A percentile compares a stretch with the other conserved stretches of the same genome.
phyloP scores from a whole-genome alignment of 2,329 filamentous ascomycete species.

The Aurifilum marmelostoma region DNA sequence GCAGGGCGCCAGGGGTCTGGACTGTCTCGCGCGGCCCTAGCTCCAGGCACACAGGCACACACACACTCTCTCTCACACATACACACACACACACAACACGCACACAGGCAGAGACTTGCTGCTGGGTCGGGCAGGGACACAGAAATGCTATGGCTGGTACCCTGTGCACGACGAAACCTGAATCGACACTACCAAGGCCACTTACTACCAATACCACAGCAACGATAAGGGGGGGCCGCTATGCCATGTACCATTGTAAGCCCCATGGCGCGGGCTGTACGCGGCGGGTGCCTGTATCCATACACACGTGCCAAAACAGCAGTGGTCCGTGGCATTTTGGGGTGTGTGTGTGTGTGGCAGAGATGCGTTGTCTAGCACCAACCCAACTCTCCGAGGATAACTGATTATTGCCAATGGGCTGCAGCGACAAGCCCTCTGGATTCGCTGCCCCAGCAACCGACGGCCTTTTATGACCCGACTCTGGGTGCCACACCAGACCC shows the following conservation, averaged over 20 bases:
- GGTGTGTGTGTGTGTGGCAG: neutral
- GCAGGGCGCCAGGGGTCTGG: conserved; percentile 9
- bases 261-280: neutral
- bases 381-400: neutral
- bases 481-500: neutral
- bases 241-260: neutral
- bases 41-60: conserved; percentile 26
- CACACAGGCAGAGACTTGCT: conserved; percentile 1
- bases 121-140: conserved; percentile 26
- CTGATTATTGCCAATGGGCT: neutral
- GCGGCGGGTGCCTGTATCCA: conserved; percentile 5
- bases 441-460: neutral
- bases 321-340: neutral
- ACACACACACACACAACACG: neutral
- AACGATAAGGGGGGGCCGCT: neutral
- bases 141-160: conserved; percentile 2
- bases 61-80: conserved; percentile 13
- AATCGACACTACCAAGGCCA: neutral
- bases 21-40: conserved; percentile 24
- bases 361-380: conserved; percentile 1
- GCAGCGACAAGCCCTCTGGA: neutral
- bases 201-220: neutral
- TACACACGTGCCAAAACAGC: neutral
- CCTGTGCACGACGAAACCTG: neutral
- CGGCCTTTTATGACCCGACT: neutral